Percentiles rank a stretch among this genome's conserved stretches.
Evolutionary conservation across 2,329 filamentous ascomycete species (phyloP).

Genomic region (Coniochaeta sp.): DNA sequence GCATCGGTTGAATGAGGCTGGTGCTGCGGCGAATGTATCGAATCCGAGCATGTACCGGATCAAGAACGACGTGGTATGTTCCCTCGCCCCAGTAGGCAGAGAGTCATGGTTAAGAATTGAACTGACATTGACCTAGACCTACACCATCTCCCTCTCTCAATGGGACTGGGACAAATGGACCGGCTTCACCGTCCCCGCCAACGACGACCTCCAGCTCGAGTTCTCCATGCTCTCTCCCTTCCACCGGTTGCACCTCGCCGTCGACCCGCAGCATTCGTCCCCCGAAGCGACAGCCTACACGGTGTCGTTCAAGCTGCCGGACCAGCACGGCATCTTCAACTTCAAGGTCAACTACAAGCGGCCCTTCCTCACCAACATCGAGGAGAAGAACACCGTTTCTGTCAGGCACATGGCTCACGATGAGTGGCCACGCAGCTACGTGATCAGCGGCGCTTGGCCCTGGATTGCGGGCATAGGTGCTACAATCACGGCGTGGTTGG

Average conservation of each 20-base stretch:
- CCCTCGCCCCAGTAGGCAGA: neutral
- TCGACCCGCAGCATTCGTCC: constrained; percentile 39
- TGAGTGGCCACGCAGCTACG: constrained; percentile 87
- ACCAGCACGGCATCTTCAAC: constrained; percentile 99
- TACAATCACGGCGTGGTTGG: constrained; percentile 77
- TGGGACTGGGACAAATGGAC: constrained; percentile 67
- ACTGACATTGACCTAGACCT: constrained; percentile 50
- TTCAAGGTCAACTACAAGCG: constrained; percentile 97
- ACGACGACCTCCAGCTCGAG: constrained; percentile 82
- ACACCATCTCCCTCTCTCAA: constrained; percentile 83
- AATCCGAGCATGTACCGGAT: constrained; percentile 91
- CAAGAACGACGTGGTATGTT: constrained; percentile 91
- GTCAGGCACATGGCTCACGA: constrained; percentile 96
- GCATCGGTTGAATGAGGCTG: constrained; percentile 60
- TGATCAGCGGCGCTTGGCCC: constrained; percentile 86
- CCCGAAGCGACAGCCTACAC: constrained; percentile 66
- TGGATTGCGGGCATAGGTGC: constrained; percentile 86
- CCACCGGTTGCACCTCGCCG: constrained; percentile 71
- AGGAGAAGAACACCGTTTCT: constrained; percentile 92
- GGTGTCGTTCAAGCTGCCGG: constrained; percentile 73
- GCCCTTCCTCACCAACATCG: constrained; percentile 79
- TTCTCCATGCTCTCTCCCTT: constrained; percentile 99
- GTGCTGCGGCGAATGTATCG: constrained; percentile 41
- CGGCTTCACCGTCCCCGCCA: constrained; percentile 63
- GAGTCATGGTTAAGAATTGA: neutral